Conservation (phyloP, 2,329 filamentous ascomycete genomes). For the Diaporthe humulicola region DNA sequence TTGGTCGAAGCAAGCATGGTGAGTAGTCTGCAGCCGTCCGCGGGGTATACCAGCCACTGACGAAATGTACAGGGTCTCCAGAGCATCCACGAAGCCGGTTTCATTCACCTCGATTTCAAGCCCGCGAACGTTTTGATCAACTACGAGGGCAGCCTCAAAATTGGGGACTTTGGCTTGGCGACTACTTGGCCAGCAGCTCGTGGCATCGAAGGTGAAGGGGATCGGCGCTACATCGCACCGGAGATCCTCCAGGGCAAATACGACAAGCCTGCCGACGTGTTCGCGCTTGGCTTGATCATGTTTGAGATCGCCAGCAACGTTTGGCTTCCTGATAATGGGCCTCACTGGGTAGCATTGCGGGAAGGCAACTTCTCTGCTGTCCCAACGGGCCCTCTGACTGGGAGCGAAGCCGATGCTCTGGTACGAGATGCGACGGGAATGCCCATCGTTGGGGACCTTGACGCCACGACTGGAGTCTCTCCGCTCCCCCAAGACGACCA, state of each 20-base stretch:
- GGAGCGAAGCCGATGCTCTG: conserved; percentile 78
- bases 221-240: conserved; percentile 95
- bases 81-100: conserved; percentile 89
- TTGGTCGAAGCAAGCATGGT: conserved; percentile 87
- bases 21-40: conserved; percentile 54
- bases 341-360: conserved; percentile 89
- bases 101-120: conserved; percentile 88
- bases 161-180: conserved; percentile 89
- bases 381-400: conserved; percentile 81
- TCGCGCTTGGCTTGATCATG: conserved; percentile 93
- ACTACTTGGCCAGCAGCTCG: conserved; percentile 81
- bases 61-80: conserved; percentile 77
- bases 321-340: conserved; percentile 91
- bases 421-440: conserved; percentile 81
- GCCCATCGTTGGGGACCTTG: conserved; percentile 61
- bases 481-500: conserved; percentile 28
- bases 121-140: conserved; percentile 87
- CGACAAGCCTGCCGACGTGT: conserved; percentile 93
- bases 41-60: conserved; percentile 38
- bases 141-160: conserved; percentile 85
- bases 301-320: conserved; percentile 96
- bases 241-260: conserved; percentile 90
- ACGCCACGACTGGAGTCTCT: conserved; percentile 36
- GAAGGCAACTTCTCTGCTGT: conserved; percentile 91
- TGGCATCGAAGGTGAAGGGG: conserved; percentile 90